Conservation (phyloP, 768 basidiomycete genomes). For the Paxillus ammoniavirescens region DNA sequence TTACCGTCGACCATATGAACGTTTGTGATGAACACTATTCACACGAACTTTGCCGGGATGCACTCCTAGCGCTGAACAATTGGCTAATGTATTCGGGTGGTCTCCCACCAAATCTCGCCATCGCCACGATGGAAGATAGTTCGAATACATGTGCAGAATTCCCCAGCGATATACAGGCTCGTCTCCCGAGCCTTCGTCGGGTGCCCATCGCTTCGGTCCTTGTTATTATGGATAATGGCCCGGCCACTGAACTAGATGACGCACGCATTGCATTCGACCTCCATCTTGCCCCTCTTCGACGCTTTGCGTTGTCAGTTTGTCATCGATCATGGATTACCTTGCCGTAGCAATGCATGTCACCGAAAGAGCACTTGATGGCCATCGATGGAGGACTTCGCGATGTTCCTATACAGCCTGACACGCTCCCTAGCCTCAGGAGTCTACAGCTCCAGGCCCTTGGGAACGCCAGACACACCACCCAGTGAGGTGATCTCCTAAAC, state of each 20-base stretch:
- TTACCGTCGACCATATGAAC: slow-evolving; percentile 2
- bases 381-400: slow-evolving; percentile 12
- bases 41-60: slow-evolving; percentile 16
- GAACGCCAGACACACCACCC: slow-evolving; percentile 16
- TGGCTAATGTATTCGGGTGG: slow-evolving; percentile 23
- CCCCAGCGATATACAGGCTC: slow-evolving; percentile 7
- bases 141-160: background rate
- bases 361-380: slow-evolving; percentile 20
- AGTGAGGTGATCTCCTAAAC: slow-evolving; percentile 16
- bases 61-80: slow-evolving; percentile 14
- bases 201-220: slow-evolving; percentile 17
- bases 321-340: slow-evolving; percentile 20
- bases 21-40: slow-evolving; percentile 22
- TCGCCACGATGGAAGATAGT: slow-evolving; percentile 20
- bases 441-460: slow-evolving; percentile 17
- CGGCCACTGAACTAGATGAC: slow-evolving; percentile 1
- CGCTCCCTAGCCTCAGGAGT: slow-evolving; percentile 15
- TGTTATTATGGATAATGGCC: slow-evolving; percentile 21
- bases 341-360: slow-evolving; percentile 18
- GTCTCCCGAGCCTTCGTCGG: slow-evolving; percentile 5
- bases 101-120: slow-evolving; percentile 16
- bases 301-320: slow-evolving; percentile 16
- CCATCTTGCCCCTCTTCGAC: slow-evolving; percentile 10
- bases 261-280: slow-evolving; percentile 14
- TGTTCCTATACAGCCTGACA: slow-evolving; percentile 9